Base-by-base conservation (phyloP, 129 eudicot genomes). In the Deinandra increscens region DNA sequence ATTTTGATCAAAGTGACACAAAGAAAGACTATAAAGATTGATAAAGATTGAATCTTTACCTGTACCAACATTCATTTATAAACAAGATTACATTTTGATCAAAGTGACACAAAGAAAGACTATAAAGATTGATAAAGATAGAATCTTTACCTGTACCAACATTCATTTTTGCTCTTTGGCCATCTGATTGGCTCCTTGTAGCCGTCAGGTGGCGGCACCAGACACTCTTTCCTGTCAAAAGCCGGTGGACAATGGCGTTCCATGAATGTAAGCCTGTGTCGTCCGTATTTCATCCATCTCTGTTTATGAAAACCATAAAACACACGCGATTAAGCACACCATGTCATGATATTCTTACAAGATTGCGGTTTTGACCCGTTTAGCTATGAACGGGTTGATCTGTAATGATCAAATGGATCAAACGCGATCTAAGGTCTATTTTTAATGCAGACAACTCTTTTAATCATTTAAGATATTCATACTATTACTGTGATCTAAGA, bases 41-140 rank as follows among this genome's bases (percentile, higher is more conserved):
- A 43, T 22, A 46, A 36, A 43, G 55, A 63, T 53, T 15, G 7
- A 71, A 80, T 50, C 53, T 71, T 77, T 89, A 94, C 99, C 99
- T 94, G 93, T 94, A 94, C 99, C 99, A 94, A 87, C 97, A 89
- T 78, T 94, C 92, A 43, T 85, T 79, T 72, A n/a, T n/a, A n/a
- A n/a, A n/a, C n/a, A n/a, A n/a, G n/a, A n/a, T n/a, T n/a, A n/a
- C 5, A 4, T 60, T 37, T 45, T 20, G 12, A 68, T 60, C 17
- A 11, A 68, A 69, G 18, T 17, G 48, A 38, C 10, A 60, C 33
- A 26, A 31, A 23, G 23, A 34, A 26, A 38, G 51, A 29, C 9
- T 37, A 14, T 26, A 20, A 63, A 19, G 51, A 55, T 43, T 14
- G 41, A 43, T 22, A 46, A 36, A 43, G 55, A 63, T 53, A 14